A percentile compares a stretch with the other conserved stretches of the same genome.
Conservation (phyloP, 1,284 basidiomycete genomes). For the Ceratobasidium sp. region DNA sequence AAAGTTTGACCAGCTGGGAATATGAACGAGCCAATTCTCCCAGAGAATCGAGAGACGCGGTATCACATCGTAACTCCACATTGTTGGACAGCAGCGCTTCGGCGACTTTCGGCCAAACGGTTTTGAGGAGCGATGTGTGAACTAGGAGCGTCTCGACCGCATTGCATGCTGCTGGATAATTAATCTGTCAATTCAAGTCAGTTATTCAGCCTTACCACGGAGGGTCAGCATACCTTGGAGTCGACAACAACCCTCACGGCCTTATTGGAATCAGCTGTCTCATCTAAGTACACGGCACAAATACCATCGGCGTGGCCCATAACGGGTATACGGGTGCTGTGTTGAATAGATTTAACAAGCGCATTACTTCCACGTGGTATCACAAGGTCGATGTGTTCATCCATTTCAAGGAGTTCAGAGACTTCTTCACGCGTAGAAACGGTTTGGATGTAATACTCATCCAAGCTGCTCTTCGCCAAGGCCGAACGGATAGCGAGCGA, state of each 20-base stretch:
- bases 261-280: conserved; percentile 76
- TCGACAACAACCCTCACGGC: conserved; percentile 84
- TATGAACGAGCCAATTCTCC: conserved; percentile 45
- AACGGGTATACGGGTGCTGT: conserved; percentile 89
- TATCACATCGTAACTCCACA: conserved; percentile 83
- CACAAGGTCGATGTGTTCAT: conserved; percentile 93
- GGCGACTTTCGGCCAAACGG: conserved; percentile 82
- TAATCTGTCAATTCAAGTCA: conserved; percentile 61
- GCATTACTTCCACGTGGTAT: conserved; percentile 94
- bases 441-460: conserved; percentile 83
- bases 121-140: conserved; percentile 70
- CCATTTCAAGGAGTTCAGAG: conserved; percentile 80
- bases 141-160: conserved; percentile 88
- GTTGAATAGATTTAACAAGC: conserved; percentile 87
- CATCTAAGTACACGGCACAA: conserved; percentile 88
- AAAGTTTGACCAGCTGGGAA: conserved; percentile 56
- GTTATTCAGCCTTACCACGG: conserved; percentile 1
- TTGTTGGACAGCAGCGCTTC: conserved; percentile 68
- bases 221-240: conserved; percentile 72
- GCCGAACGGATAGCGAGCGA: conserved; percentile 81
- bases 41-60: conserved; percentile 62
- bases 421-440: conserved; percentile 94
- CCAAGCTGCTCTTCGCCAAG: conserved; percentile 73
- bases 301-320: conserved; percentile 99
- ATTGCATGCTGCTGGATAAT: conserved; percentile 98